A percentile compares a stretch with the other conserved stretches of the same genome.
These are phyloP conservation scores for Phytophthora meadii DNA, from an alignment of 352 stramenopile genomes.

Conservation along the genomic window DNA sequence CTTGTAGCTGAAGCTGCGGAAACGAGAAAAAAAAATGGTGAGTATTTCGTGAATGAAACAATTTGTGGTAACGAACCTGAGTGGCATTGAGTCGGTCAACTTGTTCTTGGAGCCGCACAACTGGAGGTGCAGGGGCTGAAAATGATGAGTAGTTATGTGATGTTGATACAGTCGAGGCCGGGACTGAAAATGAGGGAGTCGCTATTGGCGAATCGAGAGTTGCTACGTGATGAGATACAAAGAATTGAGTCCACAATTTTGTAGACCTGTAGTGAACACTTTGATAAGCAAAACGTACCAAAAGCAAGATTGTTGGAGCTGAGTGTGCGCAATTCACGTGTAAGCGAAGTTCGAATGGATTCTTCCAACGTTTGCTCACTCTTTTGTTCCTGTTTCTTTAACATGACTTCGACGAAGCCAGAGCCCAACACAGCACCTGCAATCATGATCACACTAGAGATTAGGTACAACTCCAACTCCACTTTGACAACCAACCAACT, in stretches of 20 bases:
- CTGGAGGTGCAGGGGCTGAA: slow-evolving; percentile 14
- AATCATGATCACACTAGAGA: slow-evolving; percentile 59
- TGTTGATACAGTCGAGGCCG: slow-evolving; percentile 24
- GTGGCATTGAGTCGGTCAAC: slow-evolving; percentile 59
- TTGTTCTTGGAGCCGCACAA: slow-evolving; percentile 54
- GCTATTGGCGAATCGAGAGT: slow-evolving; percentile 41
- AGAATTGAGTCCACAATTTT: neutral
- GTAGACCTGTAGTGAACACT: neutral
- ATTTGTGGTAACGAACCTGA: slow-evolving; percentile 42
- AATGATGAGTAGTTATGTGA: slow-evolving; percentile 34
- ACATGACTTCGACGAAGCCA: slow-evolving; percentile 86
- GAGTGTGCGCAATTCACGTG: slow-evolving; percentile 52
- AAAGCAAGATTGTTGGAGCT: slow-evolving; percentile 52
- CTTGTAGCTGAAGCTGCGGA: slow-evolving; percentile 56
- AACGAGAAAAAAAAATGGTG: neutral
- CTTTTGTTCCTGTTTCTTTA: slow-evolving; percentile 78
- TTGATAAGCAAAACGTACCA: slow-evolving; percentile 14
- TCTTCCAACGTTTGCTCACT: slow-evolving; percentile 54
- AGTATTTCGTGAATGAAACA: neutral
- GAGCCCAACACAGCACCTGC: slow-evolving; percentile 75
- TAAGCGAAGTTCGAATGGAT: slow-evolving; percentile 60
- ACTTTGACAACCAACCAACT: neutral
- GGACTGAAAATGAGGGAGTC: slow-evolving; percentile 23
- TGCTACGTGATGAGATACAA: neutral
- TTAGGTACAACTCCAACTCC: neutral